These are phyloP conservation scores for Acephala macrosclerotiorum DNA, from an alignment of 2,329 filamentous ascomycete species.

Conservation along the genomic window DNA sequence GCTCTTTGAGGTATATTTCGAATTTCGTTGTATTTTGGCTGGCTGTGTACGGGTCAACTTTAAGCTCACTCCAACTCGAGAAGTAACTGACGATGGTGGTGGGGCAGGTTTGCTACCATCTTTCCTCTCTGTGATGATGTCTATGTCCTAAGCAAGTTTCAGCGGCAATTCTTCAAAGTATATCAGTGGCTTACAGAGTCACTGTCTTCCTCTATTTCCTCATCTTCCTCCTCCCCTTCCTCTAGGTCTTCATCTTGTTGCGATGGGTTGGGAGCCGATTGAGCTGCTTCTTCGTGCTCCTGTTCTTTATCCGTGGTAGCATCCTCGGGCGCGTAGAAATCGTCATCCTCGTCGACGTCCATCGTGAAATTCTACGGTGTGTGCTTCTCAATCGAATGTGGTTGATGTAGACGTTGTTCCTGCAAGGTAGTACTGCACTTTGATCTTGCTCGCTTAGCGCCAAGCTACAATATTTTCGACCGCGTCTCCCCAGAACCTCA, in stretches of 20 bases:
- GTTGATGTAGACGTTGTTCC: constrained; percentile 2
- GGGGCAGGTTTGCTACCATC: constrained; percentile 67
- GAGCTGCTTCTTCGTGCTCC: constrained; percentile 34
- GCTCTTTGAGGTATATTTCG: constrained; percentile 69
- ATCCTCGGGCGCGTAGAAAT: constrained; percentile 71
- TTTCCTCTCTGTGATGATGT: constrained; percentile 73
- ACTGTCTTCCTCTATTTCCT: constrained; percentile 59
- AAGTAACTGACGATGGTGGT: constrained; percentile 56
- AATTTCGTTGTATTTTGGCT: constrained; percentile 70
- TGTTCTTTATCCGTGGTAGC: constrained; percentile 44
- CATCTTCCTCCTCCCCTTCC: constrained; percentile 70
- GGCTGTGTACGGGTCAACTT: constrained; percentile 49
- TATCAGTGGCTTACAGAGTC: constrained; percentile 52
- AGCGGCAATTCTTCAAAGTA: constrained; percentile 19
- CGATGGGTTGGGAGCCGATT: constrained; percentile 43
- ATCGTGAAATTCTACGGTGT: constrained; percentile 49
- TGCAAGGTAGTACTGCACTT: constrained; percentile 16
- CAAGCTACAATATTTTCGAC: constrained; percentile 24
- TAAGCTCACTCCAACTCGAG: constrained; percentile 1
- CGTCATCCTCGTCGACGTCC: constrained; percentile 74
- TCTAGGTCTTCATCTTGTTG: constrained; percentile 62
- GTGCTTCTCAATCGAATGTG: constrained; percentile 9
- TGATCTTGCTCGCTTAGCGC: constrained; percentile 33
- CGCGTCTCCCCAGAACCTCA: constrained; percentile 22
- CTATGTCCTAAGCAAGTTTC: constrained; percentile 60